Evolutionary conservation across 2,329 filamentous ascomycete species (phyloP), one percentile per base, ranked within the genome.

Genomic region (Alternaria sp.): DNA sequence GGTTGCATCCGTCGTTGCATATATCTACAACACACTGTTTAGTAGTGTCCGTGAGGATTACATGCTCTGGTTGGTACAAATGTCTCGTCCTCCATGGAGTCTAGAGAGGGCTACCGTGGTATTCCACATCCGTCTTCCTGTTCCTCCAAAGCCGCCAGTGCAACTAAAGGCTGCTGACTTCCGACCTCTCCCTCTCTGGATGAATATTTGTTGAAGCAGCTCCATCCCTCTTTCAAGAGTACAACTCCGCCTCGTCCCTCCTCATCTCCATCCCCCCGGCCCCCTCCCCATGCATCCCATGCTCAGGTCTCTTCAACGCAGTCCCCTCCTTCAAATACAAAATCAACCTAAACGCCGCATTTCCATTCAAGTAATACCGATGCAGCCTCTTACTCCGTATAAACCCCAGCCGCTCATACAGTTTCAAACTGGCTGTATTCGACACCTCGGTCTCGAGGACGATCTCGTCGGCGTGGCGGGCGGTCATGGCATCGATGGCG

Each of bases 371-470:
- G 73, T 99, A 99, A 78, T 99, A 99, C 46, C 96, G 87, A 80
- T 98, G 94, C 57, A 99, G 82, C 64, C 94, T 92, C 81, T 99
- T 99, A 64, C 93, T 97, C 55, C 95, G 87, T 21, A 98, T 81
- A 75, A 99, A 99, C 0, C 96, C 96, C 8, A 99, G 85, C 1
- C 94, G 87, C 80, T 99, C 95, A 80, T 99, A 99, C 10, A 99
- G 84, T 68, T 93, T 92, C 84, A 98, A 93, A 20, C 94, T 96
- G 1, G 94, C 90, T 1, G 89, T 88, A 77, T 99, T 99, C 15
- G 91, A 93, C 80, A 96, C 93, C 82, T 99, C 96, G 0, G 96
- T 99, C 82, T 99, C 96, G 26, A 99, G 87, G 2, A 96, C 95
- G 64, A 99, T 90, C 84, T 99, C 96, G 77, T 98, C 95, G 23